phyloP scores from a whole-genome alignment of 1,284 basidiomycete species.

The Puccinia hordei region DNA sequence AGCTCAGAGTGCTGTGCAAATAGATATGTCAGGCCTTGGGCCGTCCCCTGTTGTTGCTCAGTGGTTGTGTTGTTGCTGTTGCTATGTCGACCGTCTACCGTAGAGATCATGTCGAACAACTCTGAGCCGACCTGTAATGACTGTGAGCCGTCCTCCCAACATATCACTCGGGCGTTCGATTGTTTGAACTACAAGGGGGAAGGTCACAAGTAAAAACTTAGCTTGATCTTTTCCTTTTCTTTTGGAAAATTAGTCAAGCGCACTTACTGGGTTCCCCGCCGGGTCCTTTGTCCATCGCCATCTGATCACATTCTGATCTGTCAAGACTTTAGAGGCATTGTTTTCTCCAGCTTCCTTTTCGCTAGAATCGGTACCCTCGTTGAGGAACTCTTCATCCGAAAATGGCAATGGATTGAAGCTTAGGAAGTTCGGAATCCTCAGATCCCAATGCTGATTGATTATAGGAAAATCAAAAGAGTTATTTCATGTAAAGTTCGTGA shows the following conservation, averaged over 20 bases:
- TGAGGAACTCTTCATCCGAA: slow-evolving; percentile 29
- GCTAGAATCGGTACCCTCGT: neutral
- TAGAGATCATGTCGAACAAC: slow-evolving; percentile 75
- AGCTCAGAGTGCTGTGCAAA: slow-evolving; percentile 85
- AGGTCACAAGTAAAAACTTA: neutral
- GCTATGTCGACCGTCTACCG: slow-evolving; percentile 2
- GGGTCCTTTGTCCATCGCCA: slow-evolving; percentile 32
- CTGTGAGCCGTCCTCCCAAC: slow-evolving; percentile 86
- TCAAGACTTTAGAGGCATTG: neutral
- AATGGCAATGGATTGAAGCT: slow-evolving; percentile 28
- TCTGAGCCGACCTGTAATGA: slow-evolving; percentile 83
- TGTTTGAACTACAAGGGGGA: slow-evolving; percentile 67
- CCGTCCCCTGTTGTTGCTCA: neutral
- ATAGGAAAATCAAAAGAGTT: too few relatives aligned
- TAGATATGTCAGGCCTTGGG: slow-evolving; percentile 67
- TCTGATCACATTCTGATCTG: slow-evolving; percentile 37
- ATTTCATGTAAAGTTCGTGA: too few relatives aligned
- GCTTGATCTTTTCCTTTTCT: neutral
- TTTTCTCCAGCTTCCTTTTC: slow-evolving; percentile 9
- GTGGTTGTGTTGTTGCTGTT: neutral
- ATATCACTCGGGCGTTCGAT: slow-evolving; percentile 81
- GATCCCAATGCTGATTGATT: slow-evolving; percentile 47
- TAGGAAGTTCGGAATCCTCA: slow-evolving; percentile 35
- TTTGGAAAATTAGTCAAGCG: neutral
- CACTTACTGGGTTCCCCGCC: slow-evolving; percentile 24